Evolutionary conservation across 148 eudicot genomes (phyloP).

Genomic region (Spergularia marina): DNA sequence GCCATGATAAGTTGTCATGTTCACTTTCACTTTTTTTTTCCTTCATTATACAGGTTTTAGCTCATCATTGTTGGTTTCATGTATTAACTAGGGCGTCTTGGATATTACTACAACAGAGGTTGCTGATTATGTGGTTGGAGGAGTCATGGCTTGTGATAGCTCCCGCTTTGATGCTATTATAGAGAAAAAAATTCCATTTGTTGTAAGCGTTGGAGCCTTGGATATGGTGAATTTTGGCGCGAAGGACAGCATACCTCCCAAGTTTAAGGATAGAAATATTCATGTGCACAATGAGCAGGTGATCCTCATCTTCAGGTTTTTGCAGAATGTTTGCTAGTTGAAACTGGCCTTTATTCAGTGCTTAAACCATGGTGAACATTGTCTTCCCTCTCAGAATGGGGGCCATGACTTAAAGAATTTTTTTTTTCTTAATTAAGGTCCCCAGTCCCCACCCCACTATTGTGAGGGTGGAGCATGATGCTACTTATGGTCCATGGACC

Average conservation of each 20-base stretch:
- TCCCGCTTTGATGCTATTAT: slow-evolving; percentile 81
- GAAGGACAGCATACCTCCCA: slow-evolving; percentile 63
- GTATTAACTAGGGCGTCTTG: slow-evolving; percentile 70
- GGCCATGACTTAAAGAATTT: too few relatives aligned
- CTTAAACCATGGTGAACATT: too few relatives aligned
- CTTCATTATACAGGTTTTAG: background rate
- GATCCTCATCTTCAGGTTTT: slow-evolving; percentile 17
- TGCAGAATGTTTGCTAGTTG: slow-evolving; percentile 4
- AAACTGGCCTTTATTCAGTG: background rate
- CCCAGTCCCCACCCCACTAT: too few relatives aligned
- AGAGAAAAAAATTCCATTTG: slow-evolving; percentile 78
- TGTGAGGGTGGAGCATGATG: too few relatives aligned
- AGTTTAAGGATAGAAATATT: slow-evolving; percentile 63
- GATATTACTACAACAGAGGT: slow-evolving; percentile 97
- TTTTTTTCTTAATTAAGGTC: too few relatives aligned
- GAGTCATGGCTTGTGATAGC: slow-evolving; percentile 91
- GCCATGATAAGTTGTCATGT: background rate
- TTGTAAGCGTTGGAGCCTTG: slow-evolving; percentile 90
- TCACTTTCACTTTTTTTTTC: slow-evolving; percentile 7
- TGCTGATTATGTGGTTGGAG: slow-evolving; percentile 92
- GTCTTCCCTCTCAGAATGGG: too few relatives aligned
- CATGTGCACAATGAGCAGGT: slow-evolving; percentile 91
- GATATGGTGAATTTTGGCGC: slow-evolving; percentile 97
- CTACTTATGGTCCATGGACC: too few relatives aligned
- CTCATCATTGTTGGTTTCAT: slow-evolving; percentile 7